Evolutionary conservation across 352 stramenopile genomes (phyloP), one percentile per base, ranked within the genome.

Genomic region (Paralagenidium karlingii): DNA sequence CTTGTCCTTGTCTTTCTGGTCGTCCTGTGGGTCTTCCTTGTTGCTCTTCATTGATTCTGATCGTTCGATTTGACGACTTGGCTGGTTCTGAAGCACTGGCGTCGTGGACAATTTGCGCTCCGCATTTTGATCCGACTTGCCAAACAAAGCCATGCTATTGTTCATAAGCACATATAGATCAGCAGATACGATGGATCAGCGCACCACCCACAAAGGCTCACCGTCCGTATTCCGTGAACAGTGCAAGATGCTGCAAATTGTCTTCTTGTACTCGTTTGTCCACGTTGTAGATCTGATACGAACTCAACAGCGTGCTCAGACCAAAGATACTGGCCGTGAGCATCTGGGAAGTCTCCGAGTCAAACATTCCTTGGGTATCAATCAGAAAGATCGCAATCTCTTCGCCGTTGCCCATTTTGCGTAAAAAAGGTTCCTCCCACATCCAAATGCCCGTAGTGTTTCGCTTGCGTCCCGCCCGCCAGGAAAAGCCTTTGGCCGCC

Each of bases 391-490:
- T 79, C 1, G 94, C 94, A 31, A 98, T 81, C 37, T 86, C 71
- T 49, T 92, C 78, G 30, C 74, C 77, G 16, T 63, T 71, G 19
- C 68, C 53, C 39, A 81, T 86, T 50, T 96, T 86, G 36, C 82
- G 82, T 53, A 98, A 81, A 55, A 98, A 98, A 7, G 94, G 94
- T 47, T 97, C 85, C 60, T 87, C 96, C 95, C 95, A 99, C 79
- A 99, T 97, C 94, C 94, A 99, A 51, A 99, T 99, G 38, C 96
- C 96, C 19, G 94, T 98, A 13, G 96, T 99, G 63, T 98, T 97
- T 27, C 95, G 76, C 44, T 98, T 96, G 36, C 77, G 73, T 8
- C 96, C 96, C 10, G 90, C 94, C 18, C 91, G 57, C 95, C 95
- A 99, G 45, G 92, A 89, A 53, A 99, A 99, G 0, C 88, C 82